Conservation (phyloP, 805 yeast genomes). For the Lachancea fermentati region DNA sequence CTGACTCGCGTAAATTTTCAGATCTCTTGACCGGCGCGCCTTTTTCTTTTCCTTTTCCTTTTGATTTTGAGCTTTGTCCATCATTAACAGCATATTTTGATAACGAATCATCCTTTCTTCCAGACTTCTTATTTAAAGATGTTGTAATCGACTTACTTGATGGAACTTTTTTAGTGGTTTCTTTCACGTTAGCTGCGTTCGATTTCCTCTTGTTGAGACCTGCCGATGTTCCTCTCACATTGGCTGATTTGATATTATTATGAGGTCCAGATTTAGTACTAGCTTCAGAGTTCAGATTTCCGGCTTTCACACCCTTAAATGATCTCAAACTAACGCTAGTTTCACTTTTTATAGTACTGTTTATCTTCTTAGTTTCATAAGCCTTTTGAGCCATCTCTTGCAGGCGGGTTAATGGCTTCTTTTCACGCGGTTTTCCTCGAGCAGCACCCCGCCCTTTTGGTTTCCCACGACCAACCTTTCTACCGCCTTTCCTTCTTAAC, state of each 20-base stretch:
- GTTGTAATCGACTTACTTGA: too few species aligned
- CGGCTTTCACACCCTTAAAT: conserved; percentile 31
- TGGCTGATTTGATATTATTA: neutral
- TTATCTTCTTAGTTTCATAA: conserved; percentile 22
- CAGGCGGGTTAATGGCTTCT: conserved; percentile 22
- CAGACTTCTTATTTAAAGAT: too few species aligned
- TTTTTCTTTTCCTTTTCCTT: too few species aligned
- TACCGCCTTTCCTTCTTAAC: conserved; percentile 22
- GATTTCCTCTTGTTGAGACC: too few species aligned
- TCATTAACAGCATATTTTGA: too few species aligned
- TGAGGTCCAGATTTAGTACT: neutral
- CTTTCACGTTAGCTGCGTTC: too few species aligned
- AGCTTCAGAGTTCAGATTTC: conserved; percentile 11
- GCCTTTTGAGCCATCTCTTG: conserved; percentile 27
- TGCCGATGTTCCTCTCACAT: too few species aligned
- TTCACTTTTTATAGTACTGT: conserved; percentile 39
- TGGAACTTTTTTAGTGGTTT: too few species aligned
- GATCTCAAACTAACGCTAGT: conserved; percentile 36
- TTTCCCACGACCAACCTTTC: conserved; percentile 35
- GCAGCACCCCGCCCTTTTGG: conserved; percentile 13
- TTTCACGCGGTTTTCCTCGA: conserved; percentile 7
- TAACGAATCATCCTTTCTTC: too few species aligned
- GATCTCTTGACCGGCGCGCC: too few species aligned
- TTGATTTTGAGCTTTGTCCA: too few species aligned
- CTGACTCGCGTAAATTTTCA: too few species aligned